Percentiles rank a stretch among this genome's conserved stretches.
These are phyloP conservation scores for Tricharina praecox DNA, from an alignment of 495 filamentous ascomycete genomes.

Conservation along the genomic window DNA sequence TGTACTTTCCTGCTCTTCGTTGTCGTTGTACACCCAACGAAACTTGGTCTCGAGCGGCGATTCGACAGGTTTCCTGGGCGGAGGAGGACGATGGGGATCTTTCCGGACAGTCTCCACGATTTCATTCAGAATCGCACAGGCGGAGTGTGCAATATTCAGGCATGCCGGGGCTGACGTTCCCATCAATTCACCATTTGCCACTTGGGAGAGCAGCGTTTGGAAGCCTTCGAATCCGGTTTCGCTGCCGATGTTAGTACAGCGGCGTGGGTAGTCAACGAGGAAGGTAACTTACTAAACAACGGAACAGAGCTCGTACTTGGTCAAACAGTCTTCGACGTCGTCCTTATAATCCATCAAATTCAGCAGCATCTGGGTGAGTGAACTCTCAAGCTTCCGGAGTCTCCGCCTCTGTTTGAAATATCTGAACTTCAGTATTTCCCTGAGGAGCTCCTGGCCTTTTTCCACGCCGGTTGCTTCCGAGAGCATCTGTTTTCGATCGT, in stretches of 20 bases:
- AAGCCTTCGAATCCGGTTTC: constrained; percentile 17
- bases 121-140: constrained; percentile 4
- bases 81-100: neutral
- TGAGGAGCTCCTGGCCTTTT: neutral
- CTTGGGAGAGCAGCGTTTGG: constrained; percentile 10
- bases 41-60: neutral
- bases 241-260: neutral
- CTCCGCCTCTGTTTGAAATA: neutral
- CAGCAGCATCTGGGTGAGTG: neutral
- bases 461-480: neutral
- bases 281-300: constrained; percentile 9
- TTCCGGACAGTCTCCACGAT: neutral
- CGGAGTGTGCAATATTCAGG: constrained; percentile 4
- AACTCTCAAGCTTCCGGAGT: neutral
- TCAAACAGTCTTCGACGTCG: neutral
- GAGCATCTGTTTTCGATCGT: neutral
- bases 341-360: neutral
- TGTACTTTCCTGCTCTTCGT: neutral
- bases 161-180: constrained; percentile 3
- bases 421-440: neutral
- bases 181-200: constrained; percentile 3
- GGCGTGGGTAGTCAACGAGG: neutral
- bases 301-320: constrained; percentile 11
- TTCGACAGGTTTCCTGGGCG: neutral
- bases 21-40: neutral